These are phyloP conservation scores for Umbelopsis vinacea DNA, from an alignment of 192 early-diverging fungal species.

Conservation along the genomic window DNA sequence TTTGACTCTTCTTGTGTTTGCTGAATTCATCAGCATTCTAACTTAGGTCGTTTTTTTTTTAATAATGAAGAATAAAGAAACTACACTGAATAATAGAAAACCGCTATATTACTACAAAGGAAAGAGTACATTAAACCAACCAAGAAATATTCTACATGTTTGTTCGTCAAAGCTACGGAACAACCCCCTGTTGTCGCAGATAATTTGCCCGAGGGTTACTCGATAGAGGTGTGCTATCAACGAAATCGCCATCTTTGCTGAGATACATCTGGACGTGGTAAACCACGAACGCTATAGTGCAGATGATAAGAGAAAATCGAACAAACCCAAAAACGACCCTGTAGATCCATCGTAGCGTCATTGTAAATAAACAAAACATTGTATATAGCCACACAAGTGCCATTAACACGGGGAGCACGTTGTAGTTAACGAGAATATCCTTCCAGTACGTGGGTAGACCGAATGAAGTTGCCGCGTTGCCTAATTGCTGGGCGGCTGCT, in stretches of 20 bases:
- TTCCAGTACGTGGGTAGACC: background rate
- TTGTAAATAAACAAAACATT: slow-evolving; percentile 30
- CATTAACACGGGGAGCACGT: slow-evolving; percentile 32
- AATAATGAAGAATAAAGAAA: slow-evolving; percentile 11
- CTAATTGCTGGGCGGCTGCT: background rate
- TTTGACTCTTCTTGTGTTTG: background rate
- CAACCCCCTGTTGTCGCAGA: background rate
- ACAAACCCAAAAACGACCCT: slow-evolving; percentile 31
- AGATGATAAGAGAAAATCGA: slow-evolving; percentile 30
- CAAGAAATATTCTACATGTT: background rate
- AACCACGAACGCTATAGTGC: slow-evolving; percentile 13
- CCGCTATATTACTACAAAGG: background rate
- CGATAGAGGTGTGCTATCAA: background rate
- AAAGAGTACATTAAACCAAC: background rate
- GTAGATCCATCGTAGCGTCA: slow-evolving; percentile 23
- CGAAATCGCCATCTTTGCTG: slow-evolving; percentile 5
- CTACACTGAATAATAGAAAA: background rate
- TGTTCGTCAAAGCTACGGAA: background rate
- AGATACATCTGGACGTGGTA: slow-evolving; percentile 30
- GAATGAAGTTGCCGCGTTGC: background rate
- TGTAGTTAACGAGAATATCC: slow-evolving; percentile 31
- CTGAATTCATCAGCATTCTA: background rate
- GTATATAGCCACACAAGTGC: slow-evolving; percentile 34
- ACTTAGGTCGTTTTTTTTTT: background rate
- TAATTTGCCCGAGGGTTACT: background rate